Conservation (phyloP, 2,329 filamentous ascomycete genomes). For the Alternaria triticimaculans region DNA sequence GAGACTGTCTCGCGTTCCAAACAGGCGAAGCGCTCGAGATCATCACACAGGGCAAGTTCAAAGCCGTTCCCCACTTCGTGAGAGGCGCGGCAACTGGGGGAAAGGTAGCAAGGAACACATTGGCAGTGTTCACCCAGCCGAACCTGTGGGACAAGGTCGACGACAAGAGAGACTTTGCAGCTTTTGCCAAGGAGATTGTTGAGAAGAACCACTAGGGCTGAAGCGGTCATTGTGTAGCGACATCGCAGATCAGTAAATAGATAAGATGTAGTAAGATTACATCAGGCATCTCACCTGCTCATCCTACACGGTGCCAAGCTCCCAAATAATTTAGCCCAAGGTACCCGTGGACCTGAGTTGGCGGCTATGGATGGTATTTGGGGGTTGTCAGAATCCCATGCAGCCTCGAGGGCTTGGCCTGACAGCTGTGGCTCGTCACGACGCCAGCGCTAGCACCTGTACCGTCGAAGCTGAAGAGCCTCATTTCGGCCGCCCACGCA, state of each 20-base stretch:
- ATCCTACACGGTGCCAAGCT: background rate
- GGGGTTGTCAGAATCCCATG: background rate
- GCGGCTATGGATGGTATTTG: background rate
- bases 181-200: slow-evolving; percentile 68
- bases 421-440: slow-evolving; percentile 1
- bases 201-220: slow-evolving; percentile 52
- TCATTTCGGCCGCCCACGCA: background rate
- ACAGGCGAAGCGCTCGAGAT: slow-evolving; percentile 90
- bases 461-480: background rate
- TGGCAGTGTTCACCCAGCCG: slow-evolving; percentile 97
- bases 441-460: background rate
- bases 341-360: background rate
- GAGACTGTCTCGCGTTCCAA: slow-evolving; percentile 93
- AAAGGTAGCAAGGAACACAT: slow-evolving; percentile 70
- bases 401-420: background rate
- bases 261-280: slow-evolving; percentile 14
- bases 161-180: slow-evolving; percentile 72
- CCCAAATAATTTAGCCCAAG: background rate
- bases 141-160: slow-evolving; percentile 84
- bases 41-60: slow-evolving; percentile 90
- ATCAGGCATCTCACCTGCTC: slow-evolving; percentile 5
- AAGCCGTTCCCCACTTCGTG: slow-evolving; percentile 95
- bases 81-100: slow-evolving; percentile 66
- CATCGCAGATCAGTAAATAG: background rate
- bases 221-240: background rate